Evolutionary conservation across 306 rosid species (phyloP).

Genomic region (Fragaria iinumae): DNA sequence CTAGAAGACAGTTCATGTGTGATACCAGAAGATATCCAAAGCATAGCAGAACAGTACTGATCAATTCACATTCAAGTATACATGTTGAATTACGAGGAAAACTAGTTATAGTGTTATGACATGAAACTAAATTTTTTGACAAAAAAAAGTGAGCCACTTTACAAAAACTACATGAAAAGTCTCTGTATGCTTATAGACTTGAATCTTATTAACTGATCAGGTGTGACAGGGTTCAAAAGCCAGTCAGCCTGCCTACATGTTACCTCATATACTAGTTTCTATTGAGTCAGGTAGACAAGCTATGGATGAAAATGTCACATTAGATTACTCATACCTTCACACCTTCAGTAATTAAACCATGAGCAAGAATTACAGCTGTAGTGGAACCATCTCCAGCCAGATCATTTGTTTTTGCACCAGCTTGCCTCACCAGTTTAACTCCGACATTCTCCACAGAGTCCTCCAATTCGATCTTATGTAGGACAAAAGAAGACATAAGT

Average conservation of each 20-base stretch:
- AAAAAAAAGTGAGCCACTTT: not conserved
- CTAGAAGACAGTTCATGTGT: constrained; percentile 37
- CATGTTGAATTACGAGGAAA: not conserved
- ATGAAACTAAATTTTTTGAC: not conserved
- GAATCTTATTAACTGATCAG: not conserved
- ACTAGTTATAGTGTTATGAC: not conserved
- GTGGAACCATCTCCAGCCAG: constrained; percentile 95
- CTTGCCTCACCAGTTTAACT: constrained; percentile 94
- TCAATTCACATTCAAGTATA: not conserved
- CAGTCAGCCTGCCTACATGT: not conserved
- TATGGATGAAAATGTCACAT: not conserved
- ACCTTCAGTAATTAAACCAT: constrained; percentile 89
- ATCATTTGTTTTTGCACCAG: constrained; percentile 92
- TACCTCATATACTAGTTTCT: not conserved
- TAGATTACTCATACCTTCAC: constrained; percentile 53
- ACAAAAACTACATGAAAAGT: not conserved
- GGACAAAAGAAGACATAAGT: not conserved
- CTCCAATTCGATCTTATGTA: constrained; percentile 76
- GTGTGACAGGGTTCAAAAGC: not conserved
- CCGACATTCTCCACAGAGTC: constrained; percentile 93
- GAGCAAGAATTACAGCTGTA: constrained; percentile 86
- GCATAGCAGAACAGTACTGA: not conserved
- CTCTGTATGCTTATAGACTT: not conserved
- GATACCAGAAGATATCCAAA: not conserved
- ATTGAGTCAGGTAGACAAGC: not conserved